Base-by-base conservation (phyloP, 1,284 basidiomycete species). In the Rhizopogon parksii region DNA sequence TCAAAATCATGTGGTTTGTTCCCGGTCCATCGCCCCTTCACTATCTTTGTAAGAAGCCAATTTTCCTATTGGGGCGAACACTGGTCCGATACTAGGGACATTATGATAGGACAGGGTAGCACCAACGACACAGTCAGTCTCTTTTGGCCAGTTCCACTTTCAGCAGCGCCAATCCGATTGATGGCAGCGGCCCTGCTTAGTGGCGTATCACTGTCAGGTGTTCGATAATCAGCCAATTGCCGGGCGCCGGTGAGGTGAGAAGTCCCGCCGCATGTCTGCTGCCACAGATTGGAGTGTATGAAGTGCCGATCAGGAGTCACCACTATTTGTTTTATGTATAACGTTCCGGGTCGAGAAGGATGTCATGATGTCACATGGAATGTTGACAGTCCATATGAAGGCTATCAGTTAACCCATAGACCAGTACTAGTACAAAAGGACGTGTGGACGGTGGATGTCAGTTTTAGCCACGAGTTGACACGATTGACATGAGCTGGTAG, bases 1-100 rank as follows among this genome's bases (percentile, higher is more conserved):
- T 42, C 6, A 15, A 30, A 19, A 19, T 6, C 5, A 24, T 24
- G 21, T 6, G 21, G 21, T 24, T n/a, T 12, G 4, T 19, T 11
- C 15, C n/a, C 40, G n/a, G 17, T 11, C 12, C 32, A 25, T 6
- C 32, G 14, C 38, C 12, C 21, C n/a, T 27, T 5, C 36, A 17
- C 27, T 48, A 48, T 40, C 15, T 43, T 40, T n/a, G 9, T 8
- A 35, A 36, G 6, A 47, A n/a, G 11, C 6, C 14, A 5, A 15
- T 14, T 7, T 49, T 30, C 50, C 52, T 25, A 40, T 42, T 53
- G 14, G 19, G 40, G 38, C 36, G 25, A 25, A 17, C 32, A 37
- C 50, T 40, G 45, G 15, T 53, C 43, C 25, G 14, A 32, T 47
- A 24, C 32, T 32, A 2, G 15, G 19, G 38, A n/a, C 30, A 49